phyloP scores from a whole-genome alignment of 2,329 filamentous ascomycete species.

The Hymenoscyphus repandus region DNA sequence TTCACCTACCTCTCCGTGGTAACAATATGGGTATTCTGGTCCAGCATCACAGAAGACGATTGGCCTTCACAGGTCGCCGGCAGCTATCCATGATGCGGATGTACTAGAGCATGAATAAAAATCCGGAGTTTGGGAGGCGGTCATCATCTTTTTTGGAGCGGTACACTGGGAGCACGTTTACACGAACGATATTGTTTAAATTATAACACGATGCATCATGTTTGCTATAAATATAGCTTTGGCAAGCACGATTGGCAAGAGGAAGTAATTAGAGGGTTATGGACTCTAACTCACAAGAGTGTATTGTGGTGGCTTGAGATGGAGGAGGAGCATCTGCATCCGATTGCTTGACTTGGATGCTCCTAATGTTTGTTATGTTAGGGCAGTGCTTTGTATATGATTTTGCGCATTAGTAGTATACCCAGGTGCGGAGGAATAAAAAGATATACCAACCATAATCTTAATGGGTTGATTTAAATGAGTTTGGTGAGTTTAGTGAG shows the following conservation, averaged over 20 bases:
- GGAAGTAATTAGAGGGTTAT: conserved; percentile 8
- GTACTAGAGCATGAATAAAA: conserved; percentile 11
- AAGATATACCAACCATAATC: background rate
- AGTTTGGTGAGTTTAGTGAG: background rate
- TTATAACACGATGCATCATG: conserved; percentile 16
- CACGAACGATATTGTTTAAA: conserved; percentile 28
- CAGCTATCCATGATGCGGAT: conserved; percentile 28
- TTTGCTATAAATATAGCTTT: background rate
- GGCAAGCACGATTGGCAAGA: conserved; percentile 6
- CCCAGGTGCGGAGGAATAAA: conserved; percentile 25
- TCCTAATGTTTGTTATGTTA: conserved; percentile 7
- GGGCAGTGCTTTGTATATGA: conserved; percentile 26
- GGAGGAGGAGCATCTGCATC: conserved; percentile 7
- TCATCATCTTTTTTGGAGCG: conserved; percentile 18
- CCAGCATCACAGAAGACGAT: conserved; percentile 97
- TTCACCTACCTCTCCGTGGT: conserved; percentile 84
- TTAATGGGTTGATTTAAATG: background rate
- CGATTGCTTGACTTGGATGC: conserved; percentile 17
- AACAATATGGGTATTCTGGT: conserved; percentile 93
- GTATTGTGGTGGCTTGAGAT: background rate
- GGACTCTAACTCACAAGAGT: background rate
- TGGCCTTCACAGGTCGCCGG: conserved; percentile 62
- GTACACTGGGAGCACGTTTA: conserved; percentile 14
- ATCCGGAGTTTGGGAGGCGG: conserved; percentile 24
- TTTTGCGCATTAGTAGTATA: conserved; percentile 29